These are phyloP conservation scores for Aspergillus pseudoviridinutans DNA, from an alignment of 2,329 filamentous ascomycete genomes.

Conservation along the genomic window DNA sequence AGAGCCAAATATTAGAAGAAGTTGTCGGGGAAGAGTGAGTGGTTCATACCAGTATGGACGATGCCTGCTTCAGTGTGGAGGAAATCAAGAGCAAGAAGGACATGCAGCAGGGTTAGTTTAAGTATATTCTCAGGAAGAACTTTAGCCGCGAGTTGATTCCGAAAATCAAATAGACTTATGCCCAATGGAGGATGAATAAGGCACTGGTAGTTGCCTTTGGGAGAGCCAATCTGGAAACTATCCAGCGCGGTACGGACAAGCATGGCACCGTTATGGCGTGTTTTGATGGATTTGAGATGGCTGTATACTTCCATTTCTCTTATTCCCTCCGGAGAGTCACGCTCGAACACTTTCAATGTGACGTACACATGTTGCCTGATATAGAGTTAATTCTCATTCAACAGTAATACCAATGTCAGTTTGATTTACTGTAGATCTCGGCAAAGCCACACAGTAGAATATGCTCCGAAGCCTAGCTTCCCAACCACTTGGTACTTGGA, in stretches of 20 bases:
- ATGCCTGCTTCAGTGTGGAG: conserved; percentile 4
- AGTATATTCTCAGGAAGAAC: neutral
- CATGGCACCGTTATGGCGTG: neutral
- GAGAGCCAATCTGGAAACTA: conserved; percentile 1
- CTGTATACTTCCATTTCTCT: neutral
- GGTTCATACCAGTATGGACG: conserved; percentile 1
- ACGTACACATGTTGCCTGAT: neutral
- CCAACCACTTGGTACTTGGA: conserved; percentile 8
- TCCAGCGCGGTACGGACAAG: neutral
- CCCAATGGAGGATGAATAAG: conserved; percentile 4
- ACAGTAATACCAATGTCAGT: no score
- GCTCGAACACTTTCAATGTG: conserved; percentile 13
- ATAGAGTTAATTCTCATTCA: no score
- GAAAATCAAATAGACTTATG: neutral
- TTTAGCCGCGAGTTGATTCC: neutral
- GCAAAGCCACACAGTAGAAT: conserved; percentile 10
- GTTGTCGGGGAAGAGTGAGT: neutral
- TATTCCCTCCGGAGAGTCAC: neutral
- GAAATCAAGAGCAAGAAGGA: conserved; percentile 5
- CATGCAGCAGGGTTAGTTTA: neutral
- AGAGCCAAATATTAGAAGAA: neutral
- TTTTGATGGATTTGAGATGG: neutral
- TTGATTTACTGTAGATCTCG: conserved; percentile 10
- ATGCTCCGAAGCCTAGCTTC: conserved; percentile 4
- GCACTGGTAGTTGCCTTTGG: neutral